A percentile compares a stretch with the other conserved stretches of the same genome.
Evolutionary conservation across 345 rosid genomes (phyloP).

Genomic region (Sonneratia caseolaris): DNA sequence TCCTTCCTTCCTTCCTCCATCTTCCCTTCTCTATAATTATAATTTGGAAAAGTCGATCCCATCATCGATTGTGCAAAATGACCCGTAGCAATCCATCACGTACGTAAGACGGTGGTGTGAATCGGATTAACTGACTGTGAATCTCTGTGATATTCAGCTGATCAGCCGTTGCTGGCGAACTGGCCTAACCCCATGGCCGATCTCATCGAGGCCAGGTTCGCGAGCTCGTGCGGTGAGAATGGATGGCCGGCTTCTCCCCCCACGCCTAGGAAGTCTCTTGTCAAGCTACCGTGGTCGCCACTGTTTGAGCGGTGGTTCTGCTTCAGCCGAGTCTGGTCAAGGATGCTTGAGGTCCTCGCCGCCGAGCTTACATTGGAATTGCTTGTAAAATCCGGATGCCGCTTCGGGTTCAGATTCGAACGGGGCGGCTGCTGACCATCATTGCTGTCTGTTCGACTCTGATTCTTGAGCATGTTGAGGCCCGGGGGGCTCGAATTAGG

Average conservation of each 20-base stretch:
- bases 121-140: neutral
- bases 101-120: too few relatives aligned
- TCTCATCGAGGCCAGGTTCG: conserved; percentile 60
- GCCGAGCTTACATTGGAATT: conserved; percentile 13
- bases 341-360: neutral
- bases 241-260: conserved; percentile 38
- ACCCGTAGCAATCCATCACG: neutral
- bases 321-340: neutral
- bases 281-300: conserved; percentile 30
- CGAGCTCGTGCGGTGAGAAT: conserved; percentile 55
- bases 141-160: neutral
- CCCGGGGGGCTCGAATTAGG: conserved; percentile 24
- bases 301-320: conserved; percentile 22
- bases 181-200: conserved; percentile 41
- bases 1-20: neutral
- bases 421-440: neutral
- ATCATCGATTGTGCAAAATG: neutral
- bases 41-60: neutral
- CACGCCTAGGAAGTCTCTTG: conserved; percentile 80
- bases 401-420: conserved; percentile 39
- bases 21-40: neutral
- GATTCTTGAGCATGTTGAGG: conserved; percentile 11
- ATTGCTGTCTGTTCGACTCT: conserved; percentile 5
- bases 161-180: conserved; percentile 24
- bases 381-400: neutral